Base-by-base conservation (phyloP, 805 yeast species). In the Kodamaea sagamina region DNA sequence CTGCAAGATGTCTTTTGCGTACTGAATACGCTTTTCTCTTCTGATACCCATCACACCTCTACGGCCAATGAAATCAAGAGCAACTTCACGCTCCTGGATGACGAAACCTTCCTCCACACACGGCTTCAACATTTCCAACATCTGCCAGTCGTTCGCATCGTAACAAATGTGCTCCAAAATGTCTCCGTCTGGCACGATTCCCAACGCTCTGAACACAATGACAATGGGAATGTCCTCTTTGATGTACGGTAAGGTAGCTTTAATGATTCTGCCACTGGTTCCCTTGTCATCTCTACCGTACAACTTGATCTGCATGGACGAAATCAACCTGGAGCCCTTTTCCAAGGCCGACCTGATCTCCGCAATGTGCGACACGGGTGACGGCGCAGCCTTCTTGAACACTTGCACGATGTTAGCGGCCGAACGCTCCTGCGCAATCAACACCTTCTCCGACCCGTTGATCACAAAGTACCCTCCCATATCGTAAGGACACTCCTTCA, bases 391-490 rank as follows among this genome's bases (percentile, higher is more conserved):
- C 67, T 93, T 93, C 66, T 89, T 92, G 77, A 93, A 93, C 16
- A 93, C 99, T 72, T 93, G 99, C 28, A 93, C 99, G 52, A 93
- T 93, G 62, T 93, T 93, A 38, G 99, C 99, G 10, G 99, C 98
- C 47, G 93, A 83, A 65, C 99, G 82, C 69, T 93, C 99, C 71
- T 93, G 99, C 24, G 99, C 99, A 72, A 93, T 93, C 59, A 93
- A 75, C 44, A 93, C 99, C 66, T 93, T 93, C 65, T 93, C 99
- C 15, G 97, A 89, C 57, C 99, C 99, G 71, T 93, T 93, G 61
- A 93, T 93, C 55, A 93, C 90, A 63, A 93, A 93, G 68, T 93
- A 93, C 49, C 99, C 99, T 67, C 99, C 99, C 95, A 93, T 95
- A 76, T 93, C 99, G 68, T 88, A 93, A 24, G 99, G 99, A 71